Conservation (phyloP, 345 rosid genomes). For the Gossypium anomalum region DNA sequence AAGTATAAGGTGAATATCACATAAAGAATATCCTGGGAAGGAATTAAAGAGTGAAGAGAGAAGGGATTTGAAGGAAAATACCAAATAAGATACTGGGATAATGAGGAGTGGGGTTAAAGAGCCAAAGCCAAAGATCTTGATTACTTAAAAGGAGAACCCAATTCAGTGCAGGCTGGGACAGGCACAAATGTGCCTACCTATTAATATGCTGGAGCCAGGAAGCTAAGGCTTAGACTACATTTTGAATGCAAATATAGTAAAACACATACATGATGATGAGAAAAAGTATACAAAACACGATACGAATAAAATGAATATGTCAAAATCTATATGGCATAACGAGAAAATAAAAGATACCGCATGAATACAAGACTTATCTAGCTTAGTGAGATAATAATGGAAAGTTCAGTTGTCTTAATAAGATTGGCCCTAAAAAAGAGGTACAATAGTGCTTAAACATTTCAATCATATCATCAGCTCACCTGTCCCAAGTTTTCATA, state of each 20-base stretch:
- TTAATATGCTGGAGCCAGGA: constrained; percentile 12
- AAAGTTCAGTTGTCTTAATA: too few relatives aligned
- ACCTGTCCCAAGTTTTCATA: neutral
- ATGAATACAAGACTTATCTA: too few relatives aligned
- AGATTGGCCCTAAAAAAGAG: too few relatives aligned
- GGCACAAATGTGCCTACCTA: constrained; percentile 9
- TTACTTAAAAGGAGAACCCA: constrained; percentile 3
- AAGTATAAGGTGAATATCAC: neutral
- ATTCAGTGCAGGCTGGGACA: constrained; percentile 12
- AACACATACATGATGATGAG: too few relatives aligned
- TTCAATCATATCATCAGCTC: too few relatives aligned
- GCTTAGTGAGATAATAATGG: too few relatives aligned
- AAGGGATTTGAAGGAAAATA: constrained; percentile 10
- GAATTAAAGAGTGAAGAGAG: constrained; percentile 18
- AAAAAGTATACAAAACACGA: too few relatives aligned
- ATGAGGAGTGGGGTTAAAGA: neutral
- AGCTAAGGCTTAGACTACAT: neutral
- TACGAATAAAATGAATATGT: too few relatives aligned
- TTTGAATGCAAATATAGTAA: too few relatives aligned
- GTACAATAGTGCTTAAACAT: too few relatives aligned
- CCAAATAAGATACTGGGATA: constrained; percentile 12
- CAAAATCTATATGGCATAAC: too few relatives aligned
- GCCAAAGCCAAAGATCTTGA: constrained; percentile 15
- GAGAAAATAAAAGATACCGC: too few relatives aligned
- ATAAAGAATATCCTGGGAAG: neutral